Percentiles rank a stretch among this genome's conserved stretches.
Conservation (phyloP, 2,329 filamentous ascomycete genomes). For the Sclerotinia borealis region DNA sequence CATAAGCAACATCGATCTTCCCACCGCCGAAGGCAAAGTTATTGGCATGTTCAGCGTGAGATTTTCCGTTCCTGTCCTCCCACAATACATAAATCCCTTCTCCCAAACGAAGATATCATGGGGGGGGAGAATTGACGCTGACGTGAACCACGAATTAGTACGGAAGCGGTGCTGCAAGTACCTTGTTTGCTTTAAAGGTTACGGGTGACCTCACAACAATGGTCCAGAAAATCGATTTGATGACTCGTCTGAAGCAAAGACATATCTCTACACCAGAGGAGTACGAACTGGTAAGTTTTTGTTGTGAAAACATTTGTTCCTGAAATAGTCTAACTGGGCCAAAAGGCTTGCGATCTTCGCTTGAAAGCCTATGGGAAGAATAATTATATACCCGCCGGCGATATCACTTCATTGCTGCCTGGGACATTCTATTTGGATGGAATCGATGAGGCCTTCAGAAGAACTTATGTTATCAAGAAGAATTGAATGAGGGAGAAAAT, state of each 20-base stretch:
- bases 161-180: not conserved
- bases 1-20: not conserved
- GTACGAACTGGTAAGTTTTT: not conserved
- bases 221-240: not conserved
- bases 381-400: not conserved
- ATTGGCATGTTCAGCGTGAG: slow-evolving; percentile 4
- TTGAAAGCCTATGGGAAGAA: not conserved
- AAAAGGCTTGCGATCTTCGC: not conserved
- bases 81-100: too few relatives aligned
- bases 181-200: not conserved
- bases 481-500: too few relatives aligned
- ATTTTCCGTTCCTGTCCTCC: not conserved
- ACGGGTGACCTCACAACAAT: not conserved
- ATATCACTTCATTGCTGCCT: not conserved
- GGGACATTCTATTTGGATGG: not conserved
- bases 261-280: not conserved
- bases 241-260: not conserved
- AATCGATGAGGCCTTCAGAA: not conserved
- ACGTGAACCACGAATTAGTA: not conserved
- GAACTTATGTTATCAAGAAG: not conserved
- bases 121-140: too few relatives aligned
- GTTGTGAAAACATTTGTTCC: not conserved
- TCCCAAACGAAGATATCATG: too few relatives aligned
- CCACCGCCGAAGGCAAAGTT: not conserved
- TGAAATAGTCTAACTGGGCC: not conserved